Percentiles rank a stretch among this genome's conserved stretches.
Conservation (phyloP, 768 basidiomycete species). For the Auricularia heimuer region DNA sequence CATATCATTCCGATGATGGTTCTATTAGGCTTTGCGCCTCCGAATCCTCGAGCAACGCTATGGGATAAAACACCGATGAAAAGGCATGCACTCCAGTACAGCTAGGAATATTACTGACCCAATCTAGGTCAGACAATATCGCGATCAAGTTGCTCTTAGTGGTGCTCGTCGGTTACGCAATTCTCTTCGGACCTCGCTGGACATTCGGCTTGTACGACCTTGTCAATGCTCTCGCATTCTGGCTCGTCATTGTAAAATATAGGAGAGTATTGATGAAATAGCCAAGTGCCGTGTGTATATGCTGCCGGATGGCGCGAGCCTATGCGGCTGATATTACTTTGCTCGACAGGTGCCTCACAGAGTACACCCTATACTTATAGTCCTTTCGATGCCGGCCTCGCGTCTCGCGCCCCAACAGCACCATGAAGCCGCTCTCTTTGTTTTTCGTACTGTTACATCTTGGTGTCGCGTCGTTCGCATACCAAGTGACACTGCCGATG, state of each 20-base stretch:
- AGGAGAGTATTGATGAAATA: background rate
- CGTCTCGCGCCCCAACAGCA: too few relatives aligned
- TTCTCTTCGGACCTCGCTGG: slow-evolving; percentile 56
- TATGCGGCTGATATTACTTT: background rate
- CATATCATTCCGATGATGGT: slow-evolving; percentile 45
- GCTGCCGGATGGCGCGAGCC: background rate
- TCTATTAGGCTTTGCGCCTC: slow-evolving; percentile 51
- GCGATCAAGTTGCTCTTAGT: background rate
- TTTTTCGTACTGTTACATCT: slow-evolving; percentile 10
- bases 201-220: slow-evolving; percentile 59
- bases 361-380: too few relatives aligned
- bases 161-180: slow-evolving; percentile 24
- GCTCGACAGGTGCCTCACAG: background rate
- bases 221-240: slow-evolving; percentile 37
- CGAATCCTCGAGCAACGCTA: slow-evolving; percentile 30
- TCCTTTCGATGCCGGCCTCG: too few relatives aligned
- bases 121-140: background rate
- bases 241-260: slow-evolving; percentile 27
- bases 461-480: slow-evolving; percentile 51
- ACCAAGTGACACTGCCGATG: slow-evolving; percentile 47
- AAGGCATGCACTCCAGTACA: background rate
- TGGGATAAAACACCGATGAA: slow-evolving; percentile 15
- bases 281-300: background rate
- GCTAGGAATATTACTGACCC: background rate
- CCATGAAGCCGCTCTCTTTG: too few relatives aligned